Evolutionary conservation across 2,329 filamentous ascomycete genomes (phyloP).

Genomic region (Thelonectria discophora): DNA sequence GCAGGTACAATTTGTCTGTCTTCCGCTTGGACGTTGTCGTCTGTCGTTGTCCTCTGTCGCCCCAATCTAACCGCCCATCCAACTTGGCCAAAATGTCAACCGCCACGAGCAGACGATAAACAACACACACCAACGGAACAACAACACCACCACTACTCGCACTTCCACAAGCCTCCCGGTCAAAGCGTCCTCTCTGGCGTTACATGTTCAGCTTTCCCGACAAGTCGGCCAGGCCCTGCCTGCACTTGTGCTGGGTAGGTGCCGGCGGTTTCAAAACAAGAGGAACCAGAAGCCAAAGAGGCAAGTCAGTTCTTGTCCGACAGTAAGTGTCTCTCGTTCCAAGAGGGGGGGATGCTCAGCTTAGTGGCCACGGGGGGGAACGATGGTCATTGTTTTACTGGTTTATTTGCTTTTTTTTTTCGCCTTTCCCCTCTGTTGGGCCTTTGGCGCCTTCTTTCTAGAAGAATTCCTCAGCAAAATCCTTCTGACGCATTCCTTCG

Average conservation of each 20-base stretch:
- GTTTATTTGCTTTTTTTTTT: not conserved
- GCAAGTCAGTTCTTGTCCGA: not conserved
- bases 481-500: no score
- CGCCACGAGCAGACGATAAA: no score
- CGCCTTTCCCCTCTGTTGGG: not conserved
- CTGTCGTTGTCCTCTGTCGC: no score
- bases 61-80: no score
- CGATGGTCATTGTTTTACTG: constrained; percentile 6
- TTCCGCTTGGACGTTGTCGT: no score
- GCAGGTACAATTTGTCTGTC: no score
- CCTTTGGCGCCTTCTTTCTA: not conserved
- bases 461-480: constrained; percentile 1
- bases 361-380: not conserved
- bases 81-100: no score
- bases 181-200: no score
- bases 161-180: no score
- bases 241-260: constrained; percentile 8
- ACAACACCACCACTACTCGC: not conserved
- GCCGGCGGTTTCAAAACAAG: constrained; percentile 18
- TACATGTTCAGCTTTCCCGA: constrained; percentile 9
- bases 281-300: not conserved
- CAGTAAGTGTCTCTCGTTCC: not conserved
- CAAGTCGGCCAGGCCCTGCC: constrained; percentile 23
- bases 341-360: not conserved
- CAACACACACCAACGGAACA: no score